phyloP scores from a whole-genome alignment of 1,284 basidiomycete genomes.

The Tylopilus sp. region DNA sequence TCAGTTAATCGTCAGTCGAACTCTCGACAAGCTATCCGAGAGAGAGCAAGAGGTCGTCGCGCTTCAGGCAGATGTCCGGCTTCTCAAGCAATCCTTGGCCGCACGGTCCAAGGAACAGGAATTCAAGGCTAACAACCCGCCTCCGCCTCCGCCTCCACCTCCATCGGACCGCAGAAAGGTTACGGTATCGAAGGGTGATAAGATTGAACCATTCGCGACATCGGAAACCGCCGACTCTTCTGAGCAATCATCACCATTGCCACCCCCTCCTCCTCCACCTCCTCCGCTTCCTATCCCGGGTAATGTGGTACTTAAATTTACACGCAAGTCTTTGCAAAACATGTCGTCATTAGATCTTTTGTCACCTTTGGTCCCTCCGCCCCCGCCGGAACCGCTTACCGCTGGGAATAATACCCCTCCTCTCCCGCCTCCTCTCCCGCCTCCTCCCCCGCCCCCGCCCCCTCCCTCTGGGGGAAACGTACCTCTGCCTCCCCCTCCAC shows the following conservation, averaged over 20 bases:
- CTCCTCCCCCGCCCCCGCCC: slow-evolving; percentile 29
- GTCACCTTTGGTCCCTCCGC: slow-evolving; percentile 6
- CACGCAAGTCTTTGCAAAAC: slow-evolving; percentile 17
- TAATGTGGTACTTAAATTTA: slow-evolving; percentile 4
- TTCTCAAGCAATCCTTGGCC: slow-evolving; percentile 48
- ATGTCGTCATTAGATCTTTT: slow-evolving; percentile 11
- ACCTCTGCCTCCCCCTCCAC: slow-evolving; percentile 30
- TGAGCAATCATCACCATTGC: slow-evolving; percentile 4
- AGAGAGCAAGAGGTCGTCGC: slow-evolving; percentile 65
- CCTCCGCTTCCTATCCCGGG: slow-evolving; percentile 10
- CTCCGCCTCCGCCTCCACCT: slow-evolving; percentile 61
- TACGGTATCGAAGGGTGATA: slow-evolving; percentile 24
- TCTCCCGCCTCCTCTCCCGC: slow-evolving; percentile 33
- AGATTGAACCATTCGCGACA: slow-evolving; percentile 4
- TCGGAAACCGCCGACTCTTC: slow-evolving; percentile 1
- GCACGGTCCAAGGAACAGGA: slow-evolving; percentile 62
- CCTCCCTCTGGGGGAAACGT: slow-evolving; percentile 33
- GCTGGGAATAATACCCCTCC: not conserved
- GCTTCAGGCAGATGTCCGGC: slow-evolving; percentile 50
- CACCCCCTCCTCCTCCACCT: slow-evolving; percentile 8
- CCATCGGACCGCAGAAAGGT: slow-evolving; percentile 30
- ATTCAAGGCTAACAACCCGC: slow-evolving; percentile 62
- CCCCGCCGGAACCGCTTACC: slow-evolving; percentile 21
- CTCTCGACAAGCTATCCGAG: slow-evolving; percentile 65
- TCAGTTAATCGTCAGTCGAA: slow-evolving; percentile 62